Conservation (phyloP, 257 asterid genomes). For the Prunella vulgaris region DNA sequence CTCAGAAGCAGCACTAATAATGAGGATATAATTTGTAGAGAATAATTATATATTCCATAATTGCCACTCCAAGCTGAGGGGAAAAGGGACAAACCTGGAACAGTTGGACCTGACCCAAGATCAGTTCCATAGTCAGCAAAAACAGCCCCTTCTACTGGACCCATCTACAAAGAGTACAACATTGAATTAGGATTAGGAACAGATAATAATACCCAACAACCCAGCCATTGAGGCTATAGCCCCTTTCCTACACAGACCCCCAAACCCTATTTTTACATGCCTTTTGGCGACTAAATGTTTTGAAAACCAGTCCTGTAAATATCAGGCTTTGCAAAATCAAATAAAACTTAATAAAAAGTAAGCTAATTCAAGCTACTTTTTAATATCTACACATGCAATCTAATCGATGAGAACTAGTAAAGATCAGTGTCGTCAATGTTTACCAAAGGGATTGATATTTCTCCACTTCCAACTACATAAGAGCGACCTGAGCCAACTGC, state of each 20-base stretch:
- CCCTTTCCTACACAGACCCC: neutral
- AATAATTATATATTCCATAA: neutral
- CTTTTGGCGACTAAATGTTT: neutral
- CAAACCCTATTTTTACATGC: neutral
- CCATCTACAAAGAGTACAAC: conserved; percentile 49
- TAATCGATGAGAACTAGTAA: neutral
- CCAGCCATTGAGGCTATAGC: neutral
- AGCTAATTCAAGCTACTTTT: neutral
- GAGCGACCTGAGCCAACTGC: conserved; percentile 93
- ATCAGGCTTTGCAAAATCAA: neutral
- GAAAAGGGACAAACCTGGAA: conserved; percentile 50
- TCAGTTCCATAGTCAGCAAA: conserved; percentile 98
- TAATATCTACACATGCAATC: neutral
- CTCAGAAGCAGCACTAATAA: too few species aligned
- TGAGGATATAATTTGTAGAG: neutral
- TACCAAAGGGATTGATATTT: conserved; percentile 88
- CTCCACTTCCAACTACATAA: conserved; percentile 82
- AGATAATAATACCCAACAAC: neutral
- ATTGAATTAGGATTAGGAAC: conserved; percentile 1
- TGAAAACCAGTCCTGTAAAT: too few species aligned
- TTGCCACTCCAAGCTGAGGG: neutral
- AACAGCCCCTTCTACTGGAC: conserved; percentile 76
- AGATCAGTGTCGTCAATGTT: conserved; percentile 4
- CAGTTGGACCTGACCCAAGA: conserved; percentile 85
- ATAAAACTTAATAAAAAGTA: too few species aligned